A percentile compares a stretch with the other conserved stretches of the same genome.
Evolutionary conservation across 257 asterid genomes (phyloP).

Genomic region (Nicotiana paniculata): DNA sequence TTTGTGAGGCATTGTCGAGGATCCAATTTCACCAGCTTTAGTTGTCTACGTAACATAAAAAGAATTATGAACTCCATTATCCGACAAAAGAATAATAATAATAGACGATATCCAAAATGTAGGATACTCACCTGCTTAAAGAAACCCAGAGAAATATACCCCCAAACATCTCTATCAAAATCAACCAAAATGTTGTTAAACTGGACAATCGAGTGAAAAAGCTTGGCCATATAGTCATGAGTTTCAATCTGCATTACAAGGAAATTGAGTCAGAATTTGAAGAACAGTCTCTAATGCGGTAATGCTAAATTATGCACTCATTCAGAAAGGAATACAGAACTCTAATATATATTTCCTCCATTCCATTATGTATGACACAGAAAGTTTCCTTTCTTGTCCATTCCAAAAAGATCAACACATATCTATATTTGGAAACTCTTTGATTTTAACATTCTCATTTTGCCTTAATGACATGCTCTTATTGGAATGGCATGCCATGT

Average conservation of each 20-base stretch:
- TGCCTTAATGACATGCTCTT: not conserved
- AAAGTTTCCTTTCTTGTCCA: not conserved
- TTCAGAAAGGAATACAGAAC: not conserved
- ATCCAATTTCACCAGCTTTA: constrained; percentile 86
- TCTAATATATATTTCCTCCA: not conserved
- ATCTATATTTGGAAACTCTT: not conserved
- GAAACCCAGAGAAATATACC: constrained; percentile 72
- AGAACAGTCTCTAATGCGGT: not conserved
- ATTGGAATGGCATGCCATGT: not conserved
- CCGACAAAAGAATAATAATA: not conserved
- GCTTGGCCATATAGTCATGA: constrained; percentile 83
- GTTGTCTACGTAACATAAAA: constrained; percentile 48
- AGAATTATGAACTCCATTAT: not conserved
- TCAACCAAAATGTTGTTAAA: constrained; percentile 79
- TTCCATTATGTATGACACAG: not conserved
- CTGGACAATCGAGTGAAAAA: constrained; percentile 55
- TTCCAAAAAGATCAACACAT: not conserved
- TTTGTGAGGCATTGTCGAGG: constrained; percentile 95
- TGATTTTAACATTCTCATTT: not conserved
- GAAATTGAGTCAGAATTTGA: not conserved
- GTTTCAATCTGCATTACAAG: constrained; percentile 62
- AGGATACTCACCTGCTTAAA: constrained; percentile 63
- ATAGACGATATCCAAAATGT: not conserved
- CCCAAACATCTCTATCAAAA: constrained; percentile 79
- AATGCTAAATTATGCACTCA: not conserved